These are phyloP conservation scores for Ogataea pini DNA, from an alignment of 805 yeast species.

Conservation along the genomic window DNA sequence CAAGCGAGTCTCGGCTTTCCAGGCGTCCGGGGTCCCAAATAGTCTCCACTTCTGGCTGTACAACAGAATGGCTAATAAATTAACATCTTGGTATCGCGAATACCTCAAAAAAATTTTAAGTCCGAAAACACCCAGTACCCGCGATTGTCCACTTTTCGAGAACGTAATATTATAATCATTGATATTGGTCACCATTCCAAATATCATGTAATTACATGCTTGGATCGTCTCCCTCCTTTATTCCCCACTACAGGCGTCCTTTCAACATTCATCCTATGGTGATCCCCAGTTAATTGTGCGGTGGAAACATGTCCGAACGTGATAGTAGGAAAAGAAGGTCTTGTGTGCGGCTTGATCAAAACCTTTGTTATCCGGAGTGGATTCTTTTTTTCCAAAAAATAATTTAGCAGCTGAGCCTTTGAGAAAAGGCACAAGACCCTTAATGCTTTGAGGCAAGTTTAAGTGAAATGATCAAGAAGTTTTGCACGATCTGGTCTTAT, in stretches of 20 bases:
- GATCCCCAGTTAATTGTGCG: not conserved
- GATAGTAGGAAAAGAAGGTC: not conserved
- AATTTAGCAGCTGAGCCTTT: too few relatives aligned
- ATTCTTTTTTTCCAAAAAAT: not conserved
- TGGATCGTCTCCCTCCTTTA: not conserved
- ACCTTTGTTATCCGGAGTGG: not conserved
- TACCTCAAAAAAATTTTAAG: not conserved
- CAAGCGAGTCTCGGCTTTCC: not conserved
- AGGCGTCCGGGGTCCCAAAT: too few relatives aligned
- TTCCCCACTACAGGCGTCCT: not conserved
- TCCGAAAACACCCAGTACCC: not conserved
- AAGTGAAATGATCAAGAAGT: too few relatives aligned
- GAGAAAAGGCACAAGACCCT: not conserved
- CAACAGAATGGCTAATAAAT: too few relatives aligned
- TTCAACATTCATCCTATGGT: not conserved
- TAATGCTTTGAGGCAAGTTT: not conserved
- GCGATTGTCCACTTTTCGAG: too few relatives aligned
- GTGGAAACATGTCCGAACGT: not conserved
- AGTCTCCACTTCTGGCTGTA: too few relatives aligned
- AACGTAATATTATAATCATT: too few relatives aligned
- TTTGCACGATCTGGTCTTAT: too few relatives aligned
- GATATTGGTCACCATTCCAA: too few relatives aligned
- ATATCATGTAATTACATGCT: not conserved
- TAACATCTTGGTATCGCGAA: not conserved
- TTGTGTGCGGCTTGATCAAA: not conserved